A percentile compares a stretch with the other conserved stretches of the same genome.
Evolutionary conservation across 1,284 basidiomycete species (phyloP).

Genomic region (Apiotrichum gracile): DNA sequence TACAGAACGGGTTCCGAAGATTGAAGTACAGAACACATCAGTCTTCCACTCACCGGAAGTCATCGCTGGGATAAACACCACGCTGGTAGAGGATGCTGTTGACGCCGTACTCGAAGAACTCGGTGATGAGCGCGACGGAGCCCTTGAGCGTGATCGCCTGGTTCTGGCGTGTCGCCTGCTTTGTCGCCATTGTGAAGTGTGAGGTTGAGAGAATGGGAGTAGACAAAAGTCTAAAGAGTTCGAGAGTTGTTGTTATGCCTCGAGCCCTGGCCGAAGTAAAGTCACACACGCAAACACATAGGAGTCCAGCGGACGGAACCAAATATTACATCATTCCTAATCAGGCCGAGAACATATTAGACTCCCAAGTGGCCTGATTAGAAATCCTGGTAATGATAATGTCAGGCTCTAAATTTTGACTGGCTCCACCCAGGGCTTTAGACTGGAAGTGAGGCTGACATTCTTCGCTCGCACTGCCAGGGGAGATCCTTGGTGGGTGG

Average conservation of each 20-base stretch:
- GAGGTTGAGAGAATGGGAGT: not conserved
- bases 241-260: conserved; percentile 2
- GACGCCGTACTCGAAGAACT: conserved; percentile 97
- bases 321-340: not conserved
- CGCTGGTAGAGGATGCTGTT: conserved; percentile 97
- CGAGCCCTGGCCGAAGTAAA: not conserved
- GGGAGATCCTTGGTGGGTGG: too few relatives aligned
- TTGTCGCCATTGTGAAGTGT: conserved; percentile 42
- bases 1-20: too few relatives aligned
- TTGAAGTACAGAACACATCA: not conserved
- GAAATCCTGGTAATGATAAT: not conserved
- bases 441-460: not conserved
- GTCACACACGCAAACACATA: not conserved
- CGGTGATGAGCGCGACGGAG: conserved; percentile 88
- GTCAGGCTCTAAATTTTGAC: not conserved
- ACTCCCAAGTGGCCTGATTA: too few relatives aligned
- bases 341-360: too few relatives aligned
- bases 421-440: not conserved
- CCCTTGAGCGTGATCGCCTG: conserved; percentile 84
- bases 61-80: conserved; percentile 93
- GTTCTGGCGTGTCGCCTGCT: conserved; percentile 43
- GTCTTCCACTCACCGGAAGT: conserved; percentile 56
- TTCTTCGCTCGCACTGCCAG: not conserved
- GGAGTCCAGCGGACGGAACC: not conserved
- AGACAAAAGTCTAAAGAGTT: not conserved